Evolutionary conservation across 2,329 filamentous ascomycete species (phyloP), one percentile per base, ranked within the genome.

Genomic region (Pestalotiopsis sp.): DNA sequence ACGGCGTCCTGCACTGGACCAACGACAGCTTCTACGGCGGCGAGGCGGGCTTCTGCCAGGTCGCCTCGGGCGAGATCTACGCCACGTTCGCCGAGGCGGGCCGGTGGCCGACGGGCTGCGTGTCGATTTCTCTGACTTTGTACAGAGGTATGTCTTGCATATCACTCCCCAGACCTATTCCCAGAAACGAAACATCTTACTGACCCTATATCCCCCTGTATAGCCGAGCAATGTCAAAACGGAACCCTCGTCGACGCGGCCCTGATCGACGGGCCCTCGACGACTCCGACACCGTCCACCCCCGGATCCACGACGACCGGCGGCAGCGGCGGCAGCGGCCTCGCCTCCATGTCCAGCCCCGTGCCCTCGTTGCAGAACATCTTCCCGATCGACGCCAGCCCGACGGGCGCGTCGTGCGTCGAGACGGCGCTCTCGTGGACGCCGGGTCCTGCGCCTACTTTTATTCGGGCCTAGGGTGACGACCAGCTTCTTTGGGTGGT

Each of bases 1-100:
- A 72, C 36, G 70, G 70, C 20, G 7, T 68, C n/a, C 69, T 79
- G 25, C 68, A 73, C 65, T 78, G 77, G 77, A 72, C 67, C 67
- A 75, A 78, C 66, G 52, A 23, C 4, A 67, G 60, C 5, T 79
- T 79, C 67, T 63, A 65, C 58, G 65, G 67, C 14, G 75, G 74
- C 25, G 59, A 70, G 41, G 75, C 77, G 2, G 69, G 70, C 5
- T 78, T 75, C 71, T 79, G 77, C 69, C 68, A 72, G 59, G 69
- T 72, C 25, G 9, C 56, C 7, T 49, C 58, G 2, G 76, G 74
- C 2, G 63, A 68, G 57, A 71, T 76, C 61, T 76, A 71, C 62
- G 68, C 69, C 23, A 71, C 68, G 14, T 77, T 76, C 63, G 67
- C 68, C 3, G 64, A 59, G 4, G 17, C 57, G 0, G 65, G 31